Conservation (phyloP, 495 filamentous ascomycete genomes). For the Chaetomidium leptoderma region DNA sequence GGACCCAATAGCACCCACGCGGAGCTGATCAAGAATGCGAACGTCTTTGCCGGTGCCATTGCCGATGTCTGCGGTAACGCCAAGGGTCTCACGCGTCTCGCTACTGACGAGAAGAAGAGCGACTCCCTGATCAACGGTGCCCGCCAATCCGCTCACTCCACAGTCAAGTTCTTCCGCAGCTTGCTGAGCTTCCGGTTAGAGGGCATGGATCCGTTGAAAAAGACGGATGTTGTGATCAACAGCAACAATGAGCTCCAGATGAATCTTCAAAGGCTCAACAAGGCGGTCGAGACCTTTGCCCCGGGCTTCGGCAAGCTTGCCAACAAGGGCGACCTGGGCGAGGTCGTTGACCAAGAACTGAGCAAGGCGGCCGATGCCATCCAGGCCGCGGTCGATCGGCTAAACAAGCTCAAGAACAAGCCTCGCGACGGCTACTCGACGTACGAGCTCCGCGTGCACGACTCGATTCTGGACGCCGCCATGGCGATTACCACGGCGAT, state of each 20-base stretch:
- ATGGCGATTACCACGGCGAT: slow-evolving; percentile 96
- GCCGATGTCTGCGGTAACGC: slow-evolving; percentile 94
- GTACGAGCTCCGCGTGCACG: slow-evolving; percentile 91
- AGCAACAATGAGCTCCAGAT: slow-evolving; percentile 92
- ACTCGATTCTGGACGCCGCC: slow-evolving; percentile 88
- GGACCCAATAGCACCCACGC: slow-evolving; percentile 88
- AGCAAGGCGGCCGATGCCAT: slow-evolving; percentile 94
- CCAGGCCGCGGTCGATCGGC: slow-evolving; percentile 79
- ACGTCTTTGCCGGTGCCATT: slow-evolving; percentile 82
- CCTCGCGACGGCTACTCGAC: slow-evolving; percentile 91
- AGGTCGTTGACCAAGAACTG: slow-evolving; percentile 87
- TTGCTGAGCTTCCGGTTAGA: slow-evolving; percentile 91
- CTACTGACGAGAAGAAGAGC: slow-evolving; percentile 88
- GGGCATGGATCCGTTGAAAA: slow-evolving; percentile 77
- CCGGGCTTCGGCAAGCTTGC: slow-evolving; percentile 76
- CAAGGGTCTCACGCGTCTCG: slow-evolving; percentile 90
- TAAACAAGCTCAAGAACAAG: slow-evolving; percentile 90
- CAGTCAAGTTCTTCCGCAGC: slow-evolving; percentile 92
- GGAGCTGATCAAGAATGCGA: slow-evolving; percentile 88
- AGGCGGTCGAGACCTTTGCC: slow-evolving; percentile 84
- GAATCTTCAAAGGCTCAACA: slow-evolving; percentile 84
- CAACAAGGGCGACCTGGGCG: slow-evolving; percentile 81
- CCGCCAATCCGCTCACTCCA: slow-evolving; percentile 79
- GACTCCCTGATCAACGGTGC: slow-evolving; percentile 78
- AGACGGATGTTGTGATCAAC: slow-evolving; percentile 94